Conservation (phyloP, 2,329 filamentous ascomycete species). For the Aspergillus novoparasiticus region DNA sequence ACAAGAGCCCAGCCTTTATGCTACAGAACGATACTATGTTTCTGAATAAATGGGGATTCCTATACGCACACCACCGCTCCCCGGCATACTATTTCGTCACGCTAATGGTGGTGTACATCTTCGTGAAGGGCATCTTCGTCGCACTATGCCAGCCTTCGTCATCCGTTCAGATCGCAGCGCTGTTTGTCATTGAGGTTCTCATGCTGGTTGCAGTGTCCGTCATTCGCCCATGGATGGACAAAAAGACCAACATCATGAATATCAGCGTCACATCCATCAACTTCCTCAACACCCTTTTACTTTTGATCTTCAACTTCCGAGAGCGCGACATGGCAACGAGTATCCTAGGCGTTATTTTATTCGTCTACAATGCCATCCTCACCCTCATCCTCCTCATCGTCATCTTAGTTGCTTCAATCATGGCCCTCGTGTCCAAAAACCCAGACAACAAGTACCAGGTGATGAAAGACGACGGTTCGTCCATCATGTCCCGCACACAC, state of each 20-base stretch:
- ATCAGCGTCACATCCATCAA: conserved; percentile 87
- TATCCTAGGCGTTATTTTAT: conserved; percentile 85
- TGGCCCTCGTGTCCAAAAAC: conserved; percentile 86
- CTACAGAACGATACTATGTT: conserved; percentile 89
- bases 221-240: conserved; percentile 94
- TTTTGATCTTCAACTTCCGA: conserved; percentile 86
- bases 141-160: conserved; percentile 72
- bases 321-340: conserved; percentile 81
- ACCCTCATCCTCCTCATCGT: conserved; percentile 79
- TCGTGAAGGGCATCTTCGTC: conserved; percentile 86
- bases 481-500: conserved; percentile 77
- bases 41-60: conserved; percentile 95
- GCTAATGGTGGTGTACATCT: conserved; percentile 71
- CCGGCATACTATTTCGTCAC: conserved; percentile 94
- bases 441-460: conserved; percentile 91
- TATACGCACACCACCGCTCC: conserved; percentile 94
- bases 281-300: conserved; percentile 84
- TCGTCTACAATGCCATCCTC: conserved; percentile 82
- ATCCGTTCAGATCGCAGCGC: conserved; percentile 74
- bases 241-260: conserved; percentile 95
- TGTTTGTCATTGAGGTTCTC: conserved; percentile 78
- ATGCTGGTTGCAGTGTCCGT: conserved; percentile 78
- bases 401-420: conserved; percentile 72
- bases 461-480: conserved; percentile 93
- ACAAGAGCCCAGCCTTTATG: conserved; percentile 95